Evolutionary conservation across 2,329 filamentous ascomycete genomes (phyloP).

Genomic region (Geoglossum cookeanum): DNA sequence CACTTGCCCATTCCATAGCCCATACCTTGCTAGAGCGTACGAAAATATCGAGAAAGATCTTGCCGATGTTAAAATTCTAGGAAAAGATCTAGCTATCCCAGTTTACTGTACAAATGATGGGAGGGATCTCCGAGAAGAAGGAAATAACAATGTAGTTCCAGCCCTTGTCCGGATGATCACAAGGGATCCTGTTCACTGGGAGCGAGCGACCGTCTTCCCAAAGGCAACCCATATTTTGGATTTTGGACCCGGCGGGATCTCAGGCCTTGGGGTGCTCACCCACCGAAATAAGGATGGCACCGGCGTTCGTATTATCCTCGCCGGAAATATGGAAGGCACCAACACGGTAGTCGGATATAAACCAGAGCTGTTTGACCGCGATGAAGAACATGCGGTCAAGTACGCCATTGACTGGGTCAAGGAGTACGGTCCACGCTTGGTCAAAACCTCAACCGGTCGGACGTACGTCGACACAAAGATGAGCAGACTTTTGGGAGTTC

Average conservation of each 20-base stretch:
- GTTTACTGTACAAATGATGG: constrained; percentile 85
- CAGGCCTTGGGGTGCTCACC: constrained; percentile 83
- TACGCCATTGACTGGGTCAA: constrained; percentile 97
- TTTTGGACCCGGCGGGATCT: constrained; percentile 92
- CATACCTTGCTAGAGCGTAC: constrained; percentile 69
- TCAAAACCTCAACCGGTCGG: constrained; percentile 73
- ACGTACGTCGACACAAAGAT: constrained; percentile 96
- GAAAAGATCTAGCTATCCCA: constrained; percentile 56
- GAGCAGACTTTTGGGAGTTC: constrained; percentile 67
- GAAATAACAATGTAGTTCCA: constrained; percentile 65
- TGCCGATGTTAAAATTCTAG: constrained; percentile 59
- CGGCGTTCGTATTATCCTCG: constrained; percentile 87
- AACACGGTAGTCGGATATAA: constrained; percentile 91
- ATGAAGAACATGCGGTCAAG: constrained; percentile 84
- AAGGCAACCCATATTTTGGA: constrained; percentile 86
- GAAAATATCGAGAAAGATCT: constrained; percentile 73
- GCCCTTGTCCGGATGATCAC: constrained; percentile 83
- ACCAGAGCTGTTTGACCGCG: constrained; percentile 89
- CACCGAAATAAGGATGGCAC: constrained; percentile 99
- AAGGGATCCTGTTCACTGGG: constrained; percentile 86
- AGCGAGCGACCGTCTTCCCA: constrained; percentile 80
- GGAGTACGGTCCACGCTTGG: constrained; percentile 80
- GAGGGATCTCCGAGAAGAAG: constrained; percentile 54
- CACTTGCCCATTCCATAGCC: constrained; percentile 95
- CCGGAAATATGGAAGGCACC: constrained; percentile 79